These are phyloP conservation scores for Castanea crenata DNA, from an alignment of 306 rosid species.

Conservation along the genomic window DNA sequence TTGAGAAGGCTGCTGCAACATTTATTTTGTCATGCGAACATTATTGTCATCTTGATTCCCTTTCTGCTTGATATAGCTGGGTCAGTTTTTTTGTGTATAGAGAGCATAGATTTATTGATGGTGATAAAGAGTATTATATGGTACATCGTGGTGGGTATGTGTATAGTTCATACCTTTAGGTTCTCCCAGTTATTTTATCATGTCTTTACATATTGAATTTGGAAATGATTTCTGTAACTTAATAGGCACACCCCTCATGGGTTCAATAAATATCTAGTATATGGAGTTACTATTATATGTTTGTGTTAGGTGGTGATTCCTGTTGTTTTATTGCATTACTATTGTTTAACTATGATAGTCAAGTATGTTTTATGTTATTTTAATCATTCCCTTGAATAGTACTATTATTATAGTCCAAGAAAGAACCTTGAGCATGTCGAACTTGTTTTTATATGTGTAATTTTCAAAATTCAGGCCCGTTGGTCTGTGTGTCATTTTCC, in stretches of 20 bases:
- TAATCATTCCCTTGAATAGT: not conserved
- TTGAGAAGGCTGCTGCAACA: conserved; percentile 26
- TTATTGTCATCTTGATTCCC: conserved; percentile 14
- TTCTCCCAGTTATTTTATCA: conserved; percentile 40
- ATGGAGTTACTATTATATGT: conserved; percentile 9
- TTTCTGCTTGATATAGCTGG: conserved; percentile 32
- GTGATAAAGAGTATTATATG: conserved; percentile 45
- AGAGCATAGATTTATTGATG: conserved; percentile 42
- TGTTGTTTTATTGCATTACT: not conserved
- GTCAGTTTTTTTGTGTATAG: conserved; percentile 42
- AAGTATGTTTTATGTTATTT: not conserved
- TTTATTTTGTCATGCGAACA: conserved; percentile 13
- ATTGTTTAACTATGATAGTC: not conserved
- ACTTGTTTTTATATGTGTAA: not conserved
- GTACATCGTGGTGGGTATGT: conserved; percentile 37
- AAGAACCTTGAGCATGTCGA: too few relatives aligned
- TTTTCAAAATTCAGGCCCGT: conserved; percentile 7
- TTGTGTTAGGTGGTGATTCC: conserved; percentile 27
- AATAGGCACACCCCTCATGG: conserved; percentile 42
- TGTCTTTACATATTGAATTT: conserved; percentile 48
- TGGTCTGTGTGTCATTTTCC: conserved; percentile 10
- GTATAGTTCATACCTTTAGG: conserved; percentile 63
- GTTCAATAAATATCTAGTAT: conserved; percentile 56
- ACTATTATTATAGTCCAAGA: not conserved
- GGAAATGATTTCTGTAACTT: conserved; percentile 52